Base-by-base conservation (phyloP, 352 stramenopile species). In the Phytophthora colocasiae region DNA sequence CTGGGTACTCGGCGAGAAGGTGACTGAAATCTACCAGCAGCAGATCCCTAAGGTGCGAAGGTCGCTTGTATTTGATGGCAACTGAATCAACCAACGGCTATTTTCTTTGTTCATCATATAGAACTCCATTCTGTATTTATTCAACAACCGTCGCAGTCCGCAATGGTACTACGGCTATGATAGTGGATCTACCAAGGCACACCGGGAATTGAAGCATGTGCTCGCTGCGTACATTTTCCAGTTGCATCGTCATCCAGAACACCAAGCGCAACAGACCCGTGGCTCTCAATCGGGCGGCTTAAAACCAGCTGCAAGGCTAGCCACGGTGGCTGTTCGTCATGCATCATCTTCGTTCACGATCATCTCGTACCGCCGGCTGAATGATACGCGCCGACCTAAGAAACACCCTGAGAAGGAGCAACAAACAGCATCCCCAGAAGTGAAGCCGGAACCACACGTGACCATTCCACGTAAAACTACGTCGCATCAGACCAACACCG, bases 161-260 rank as follows among this genome's bases (percentile, higher is more conserved):
- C 64, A 68, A 26, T 83, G 75, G 75, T 70, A 69, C 57, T 83
- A 83, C 53, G 48, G 61, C 19, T 83, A 78, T 31, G 71, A 83
- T 27, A 78, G 75, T n/a, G 75, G 71, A 15, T 59, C 68, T n/a
- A 78, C 67, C 12, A 80, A 76, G 45, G 64, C 53, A 10, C 71
- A 80, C 24, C 71, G 71, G 17, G 58, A 71, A 15, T 72, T 80
- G 58, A 62, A 57, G 14, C 75, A 83, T 22, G 48, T 70, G 17
- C 56, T 83, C 11, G 64, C 60, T 1, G 68, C 52, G 22, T 83
- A 80, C 46, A 59, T 83, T 10, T 58, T 83, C 31, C 47, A 44
- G 36, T 38, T 71, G 34, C 48, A 63, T 43, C 53, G 34, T 2
- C 32, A 29, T 2, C 7, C 10, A 5, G 11, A 60, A 15, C 47